phyloP scores from a whole-genome alignment of 768 basidiomycete species.

The Pholiota microspora region DNA sequence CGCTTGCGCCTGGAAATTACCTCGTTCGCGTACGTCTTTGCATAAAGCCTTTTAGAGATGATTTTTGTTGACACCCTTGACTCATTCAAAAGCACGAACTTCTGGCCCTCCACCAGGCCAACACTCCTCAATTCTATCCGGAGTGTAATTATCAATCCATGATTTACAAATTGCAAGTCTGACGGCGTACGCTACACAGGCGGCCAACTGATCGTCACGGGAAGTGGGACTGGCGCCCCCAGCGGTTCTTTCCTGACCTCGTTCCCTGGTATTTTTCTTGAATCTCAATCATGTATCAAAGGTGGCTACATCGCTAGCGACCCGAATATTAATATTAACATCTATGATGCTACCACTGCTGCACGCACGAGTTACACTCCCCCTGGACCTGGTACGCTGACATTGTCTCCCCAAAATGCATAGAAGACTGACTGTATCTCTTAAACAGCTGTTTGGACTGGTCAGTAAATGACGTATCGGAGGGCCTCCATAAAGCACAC shows the following conservation, averaged over 20 bases:
- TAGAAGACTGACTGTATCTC: not conserved
- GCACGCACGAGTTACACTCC: constrained; percentile 30
- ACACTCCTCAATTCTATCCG: constrained; percentile 39
- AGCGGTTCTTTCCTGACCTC: constrained; percentile 29
- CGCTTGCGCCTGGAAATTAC: constrained; percentile 33
- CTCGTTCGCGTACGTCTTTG: constrained; percentile 31
- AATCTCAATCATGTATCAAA: not conserved
- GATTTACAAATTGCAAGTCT: not conserved
- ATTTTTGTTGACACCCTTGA: not conserved
- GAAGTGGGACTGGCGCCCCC: constrained; percentile 32
- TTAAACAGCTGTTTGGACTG: constrained; percentile 24
- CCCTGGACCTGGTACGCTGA: constrained; percentile 29
- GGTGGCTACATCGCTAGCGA: constrained; percentile 32
- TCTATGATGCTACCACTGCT: constrained; percentile 31
- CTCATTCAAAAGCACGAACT: constrained; percentile 27
- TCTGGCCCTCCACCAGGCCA: constrained; percentile 36
- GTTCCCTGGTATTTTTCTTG: constrained; percentile 28
- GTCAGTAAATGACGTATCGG: constrained; percentile 10
- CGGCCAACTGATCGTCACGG: constrained; percentile 35
- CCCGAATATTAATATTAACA: constrained; percentile 36
- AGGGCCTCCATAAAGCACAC: not conserved
- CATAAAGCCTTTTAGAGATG: no score
- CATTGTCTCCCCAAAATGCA: not conserved
- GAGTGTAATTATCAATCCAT: constrained; percentile 23
- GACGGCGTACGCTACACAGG: constrained; percentile 8